phyloP scores from a whole-genome alignment of 768 basidiomycete genomes.

The Boletus insuetus region DNA sequence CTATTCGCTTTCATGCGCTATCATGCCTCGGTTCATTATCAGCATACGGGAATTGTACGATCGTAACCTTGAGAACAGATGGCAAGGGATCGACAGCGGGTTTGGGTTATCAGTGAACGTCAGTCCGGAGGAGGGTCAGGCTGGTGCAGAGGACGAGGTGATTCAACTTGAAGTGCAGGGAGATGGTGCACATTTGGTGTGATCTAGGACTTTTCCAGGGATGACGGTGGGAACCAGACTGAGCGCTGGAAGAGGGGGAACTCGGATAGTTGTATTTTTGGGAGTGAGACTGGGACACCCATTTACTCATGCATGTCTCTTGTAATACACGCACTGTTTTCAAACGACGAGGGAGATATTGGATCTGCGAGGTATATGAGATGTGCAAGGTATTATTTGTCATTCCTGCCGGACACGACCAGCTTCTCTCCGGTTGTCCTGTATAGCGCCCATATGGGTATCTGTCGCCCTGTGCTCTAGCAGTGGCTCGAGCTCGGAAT shows the following conservation, averaged over 20 bases:
- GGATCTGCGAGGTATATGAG: neutral
- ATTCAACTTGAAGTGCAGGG: neutral
- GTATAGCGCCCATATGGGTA: constrained; percentile 16
- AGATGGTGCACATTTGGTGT: neutral
- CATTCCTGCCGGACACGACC: no score
- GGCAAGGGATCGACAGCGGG: constrained; percentile 10
- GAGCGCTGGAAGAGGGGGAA: neutral
- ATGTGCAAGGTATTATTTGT: no score
- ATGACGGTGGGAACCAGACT: neutral
- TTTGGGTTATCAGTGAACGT: neutral
- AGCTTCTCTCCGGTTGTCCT: no score
- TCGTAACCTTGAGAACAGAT: neutral
- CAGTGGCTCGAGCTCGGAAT: neutral
- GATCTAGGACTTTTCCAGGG: neutral
- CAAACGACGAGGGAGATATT: neutral
- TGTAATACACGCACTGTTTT: neutral
- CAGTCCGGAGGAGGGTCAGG: neutral
- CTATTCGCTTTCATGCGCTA: neutral
- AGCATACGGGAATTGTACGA: constrained; percentile 9
- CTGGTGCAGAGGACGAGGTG: neutral
- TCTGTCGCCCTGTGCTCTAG: neutral
- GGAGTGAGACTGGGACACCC: neutral
- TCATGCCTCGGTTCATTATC: constrained; percentile 17
- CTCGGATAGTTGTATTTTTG: neutral
- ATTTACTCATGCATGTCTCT: neutral